Evolutionary conservation across 257 asterid genomes (phyloP).

Genomic region (Gentiana straminea): DNA sequence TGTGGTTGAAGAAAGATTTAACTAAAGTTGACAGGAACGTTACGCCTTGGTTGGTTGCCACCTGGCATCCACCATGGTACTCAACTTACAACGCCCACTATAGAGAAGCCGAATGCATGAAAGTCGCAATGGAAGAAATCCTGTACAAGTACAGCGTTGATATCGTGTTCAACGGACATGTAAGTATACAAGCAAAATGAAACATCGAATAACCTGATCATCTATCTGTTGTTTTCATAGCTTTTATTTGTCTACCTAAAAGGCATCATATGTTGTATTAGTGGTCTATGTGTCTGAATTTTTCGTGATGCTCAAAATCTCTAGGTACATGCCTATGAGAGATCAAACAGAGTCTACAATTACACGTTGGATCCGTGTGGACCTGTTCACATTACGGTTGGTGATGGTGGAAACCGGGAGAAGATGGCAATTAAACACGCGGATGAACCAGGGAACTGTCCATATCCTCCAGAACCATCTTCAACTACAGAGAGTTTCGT

Average conservation of each 20-base stretch:
- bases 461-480: constrained; percentile 74
- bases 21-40: constrained; percentile 48
- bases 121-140: constrained; percentile 66
- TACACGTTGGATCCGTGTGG: constrained; percentile 84
- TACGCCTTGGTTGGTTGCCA: constrained; percentile 85
- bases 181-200: constrained; percentile 22
- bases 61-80: constrained; percentile 99
- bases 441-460: constrained; percentile 71
- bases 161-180: constrained; percentile 84
- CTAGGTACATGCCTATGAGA: constrained; percentile 94
- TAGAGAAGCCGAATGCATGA: constrained; percentile 95
- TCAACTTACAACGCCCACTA: constrained; percentile 79
- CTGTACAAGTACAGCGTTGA: constrained; percentile 68
- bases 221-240: too few relatives aligned
- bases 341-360: constrained; percentile 88
- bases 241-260: not conserved
- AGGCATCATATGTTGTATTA: too few relatives aligned
- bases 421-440: constrained; percentile 67
- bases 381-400: constrained; percentile 65
- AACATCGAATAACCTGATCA: too few relatives aligned
- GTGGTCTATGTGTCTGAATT: not conserved
- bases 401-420: constrained; percentile 93
- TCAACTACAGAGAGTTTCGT: constrained; percentile 55
- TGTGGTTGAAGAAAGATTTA: constrained; percentile 73
- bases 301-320: not conserved